Base-by-base conservation (phyloP, 148 eudicot genomes). In the Spergularia marina region DNA sequence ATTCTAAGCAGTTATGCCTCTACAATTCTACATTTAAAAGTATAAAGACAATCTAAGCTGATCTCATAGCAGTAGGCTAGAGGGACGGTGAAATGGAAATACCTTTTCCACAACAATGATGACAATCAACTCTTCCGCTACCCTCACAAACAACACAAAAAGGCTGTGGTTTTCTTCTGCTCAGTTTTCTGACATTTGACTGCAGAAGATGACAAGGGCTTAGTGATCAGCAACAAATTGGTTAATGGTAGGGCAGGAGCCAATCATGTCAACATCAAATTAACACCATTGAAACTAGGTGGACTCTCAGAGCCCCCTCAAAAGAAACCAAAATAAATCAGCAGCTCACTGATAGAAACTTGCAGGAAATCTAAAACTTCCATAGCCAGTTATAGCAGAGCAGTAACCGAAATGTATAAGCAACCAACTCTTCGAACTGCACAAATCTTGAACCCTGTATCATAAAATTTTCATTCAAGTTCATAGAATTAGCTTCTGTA, bases 71-170 rank as follows among this genome's bases (percentile, higher is more conserved):
- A 56, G 23, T 10, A 51, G 60, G 69, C 9, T 16, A 13, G 40
- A 47, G 70, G 56, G 41, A 77, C 79, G 60, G 63, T 47, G 51
- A 55, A 49, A 80, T 53, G 74, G 41, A 14, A 52, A 69, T 68
- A 93, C 98, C 98, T 89, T 34, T 91, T 80, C 98, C 94, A 44
- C 63, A 65, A 76, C 98, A 93, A 67, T 85, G 68, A 49, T 74
- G 71, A 71, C 98, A 93, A 72, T 87, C 86, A 82, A 89, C 89
- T 85, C 88, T 87, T 39, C 96, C 96, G 70, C 85, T 85, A 14
- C 98, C 98, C 72, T 79, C 64, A 78, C 98, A 93, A 17, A 83
- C 83, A 51, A 85, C 89, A 68, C 96, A 91, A 9, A 87, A 83
- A 15, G 93, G 91, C 68, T 85, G 87, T 23, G 98, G 91, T 72